phyloP scores from a whole-genome alignment of 805 yeast species.

The Yamadazyma takamatsuzukensis region DNA sequence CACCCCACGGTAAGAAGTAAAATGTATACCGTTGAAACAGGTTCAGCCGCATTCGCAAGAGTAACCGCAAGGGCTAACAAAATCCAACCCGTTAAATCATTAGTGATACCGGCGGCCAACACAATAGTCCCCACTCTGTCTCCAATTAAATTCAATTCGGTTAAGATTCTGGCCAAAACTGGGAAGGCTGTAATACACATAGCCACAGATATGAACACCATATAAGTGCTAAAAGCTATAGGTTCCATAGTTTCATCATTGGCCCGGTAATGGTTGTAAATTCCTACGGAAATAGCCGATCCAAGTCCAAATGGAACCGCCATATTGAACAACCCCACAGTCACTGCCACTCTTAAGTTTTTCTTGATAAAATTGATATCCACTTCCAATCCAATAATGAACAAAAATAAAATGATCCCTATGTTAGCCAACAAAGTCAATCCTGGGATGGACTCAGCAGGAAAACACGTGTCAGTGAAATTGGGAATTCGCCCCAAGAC shows the following conservation, averaged over 20 bases:
- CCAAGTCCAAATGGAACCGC: slow-evolving; percentile 81
- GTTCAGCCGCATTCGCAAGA: slow-evolving; percentile 67
- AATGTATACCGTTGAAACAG: slow-evolving; percentile 67
- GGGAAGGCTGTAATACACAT: slow-evolving; percentile 85
- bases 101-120: slow-evolving; percentile 79
- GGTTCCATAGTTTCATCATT: slow-evolving; percentile 23
- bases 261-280: slow-evolving; percentile 53
- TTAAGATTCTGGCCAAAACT: slow-evolving; percentile 72
- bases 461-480: slow-evolving; percentile 64
- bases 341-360: slow-evolving; percentile 56
- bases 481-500: slow-evolving; percentile 70
- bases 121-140: slow-evolving; percentile 70
- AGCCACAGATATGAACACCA: slow-evolving; percentile 81
- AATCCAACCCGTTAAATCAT: slow-evolving; percentile 81
- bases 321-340: slow-evolving; percentile 70
- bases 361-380: slow-evolving; percentile 62
- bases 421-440: slow-evolving; percentile 66
- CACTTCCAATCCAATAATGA: slow-evolving; percentile 77
- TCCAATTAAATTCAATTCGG: slow-evolving; percentile 65
- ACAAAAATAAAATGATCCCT: slow-evolving; percentile 71
- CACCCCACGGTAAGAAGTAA: slow-evolving; percentile 65
- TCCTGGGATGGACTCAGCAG: slow-evolving; percentile 57
- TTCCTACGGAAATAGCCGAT: slow-evolving; percentile 64
- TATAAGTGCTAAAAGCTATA: slow-evolving; percentile 64
- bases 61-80: slow-evolving; percentile 72